Evolutionary conservation across 257 asterid species (phyloP).

Genomic region (Hygrophila difformis): DNA sequence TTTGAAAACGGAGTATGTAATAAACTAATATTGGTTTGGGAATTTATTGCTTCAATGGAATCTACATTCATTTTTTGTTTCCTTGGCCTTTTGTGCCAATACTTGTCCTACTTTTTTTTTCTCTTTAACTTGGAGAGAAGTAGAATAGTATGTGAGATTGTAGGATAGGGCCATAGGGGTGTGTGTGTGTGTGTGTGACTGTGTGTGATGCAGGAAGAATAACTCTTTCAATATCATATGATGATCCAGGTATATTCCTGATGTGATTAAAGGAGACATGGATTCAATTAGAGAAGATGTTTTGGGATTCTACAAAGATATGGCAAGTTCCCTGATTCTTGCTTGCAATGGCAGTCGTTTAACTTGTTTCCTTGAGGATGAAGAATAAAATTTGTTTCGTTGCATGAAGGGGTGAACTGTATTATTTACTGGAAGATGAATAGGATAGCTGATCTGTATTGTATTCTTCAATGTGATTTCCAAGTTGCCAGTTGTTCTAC

Average conservation of each 20-base stretch:
- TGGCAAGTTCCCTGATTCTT: constrained; percentile 30
- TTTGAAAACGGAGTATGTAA: too few relatives aligned
- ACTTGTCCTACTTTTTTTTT: background rate
- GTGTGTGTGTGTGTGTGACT: too few relatives aligned
- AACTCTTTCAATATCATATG: background rate
- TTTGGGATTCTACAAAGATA: constrained; percentile 42
- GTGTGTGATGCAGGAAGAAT: background rate
- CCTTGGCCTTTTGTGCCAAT: background rate
- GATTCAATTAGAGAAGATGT: constrained; percentile 87
- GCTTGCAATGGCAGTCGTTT: background rate
- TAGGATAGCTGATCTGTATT: background rate
- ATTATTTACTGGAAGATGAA: constrained; percentile 1
- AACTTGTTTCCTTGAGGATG: background rate
- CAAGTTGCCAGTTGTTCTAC: constrained; percentile 4
- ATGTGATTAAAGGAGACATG: constrained; percentile 81
- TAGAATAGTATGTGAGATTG: background rate
- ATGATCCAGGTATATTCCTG: constrained; percentile 69
- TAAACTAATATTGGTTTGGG: too few relatives aligned
- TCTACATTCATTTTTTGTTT: too few relatives aligned
- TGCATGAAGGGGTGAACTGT: constrained; percentile 6
- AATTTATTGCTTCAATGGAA: too few relatives aligned
- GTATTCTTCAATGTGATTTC: background rate
- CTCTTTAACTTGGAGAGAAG: background rate
- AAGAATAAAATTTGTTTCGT: constrained; percentile 10
- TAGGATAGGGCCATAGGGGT: too few relatives aligned